Conservation (phyloP, 352 stramenopile genomes). For the Phytophthora litchii region DNA sequence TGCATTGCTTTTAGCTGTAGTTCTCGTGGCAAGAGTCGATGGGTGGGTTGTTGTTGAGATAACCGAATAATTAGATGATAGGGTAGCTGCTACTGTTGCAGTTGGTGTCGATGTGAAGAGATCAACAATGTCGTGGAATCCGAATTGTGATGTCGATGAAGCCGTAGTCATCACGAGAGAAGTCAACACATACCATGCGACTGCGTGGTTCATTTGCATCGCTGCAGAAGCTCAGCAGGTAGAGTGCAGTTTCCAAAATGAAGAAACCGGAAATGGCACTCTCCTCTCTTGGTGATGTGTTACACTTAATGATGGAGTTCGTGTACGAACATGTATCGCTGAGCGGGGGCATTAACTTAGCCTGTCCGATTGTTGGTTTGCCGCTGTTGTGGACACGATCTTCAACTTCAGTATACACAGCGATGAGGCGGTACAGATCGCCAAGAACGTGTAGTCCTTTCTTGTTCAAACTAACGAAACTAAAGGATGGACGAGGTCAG, state of each 20-base stretch:
- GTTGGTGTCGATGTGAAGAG: conserved; percentile 8
- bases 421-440: conserved; percentile 18
- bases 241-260: not conserved
- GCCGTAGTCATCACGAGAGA: not conserved
- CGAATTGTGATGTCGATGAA: conserved; percentile 4
- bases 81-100: not conserved
- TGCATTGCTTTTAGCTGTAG: not conserved
- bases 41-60: not conserved
- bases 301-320: not conserved
- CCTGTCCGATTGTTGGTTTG: conserved; percentile 15
- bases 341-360: conserved; percentile 9
- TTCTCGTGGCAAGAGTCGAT: not conserved
- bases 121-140: conserved; percentile 3
- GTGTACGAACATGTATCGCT: not conserved
- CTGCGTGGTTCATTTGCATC: conserved; percentile 6
- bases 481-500: not conserved
- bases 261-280: conserved; percentile 9
- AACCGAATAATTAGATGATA: not conserved
- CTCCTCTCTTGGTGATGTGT: not conserved
- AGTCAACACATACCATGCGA: conserved; percentile 1
- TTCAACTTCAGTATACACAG: conserved; percentile 18
- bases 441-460: conserved; percentile 2
- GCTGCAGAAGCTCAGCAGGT: not conserved
- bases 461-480: conserved; percentile 3
- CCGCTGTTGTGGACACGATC: conserved; percentile 2